Conservation (phyloP, 805 yeast species). For the Ogataea nonfermentans region DNA sequence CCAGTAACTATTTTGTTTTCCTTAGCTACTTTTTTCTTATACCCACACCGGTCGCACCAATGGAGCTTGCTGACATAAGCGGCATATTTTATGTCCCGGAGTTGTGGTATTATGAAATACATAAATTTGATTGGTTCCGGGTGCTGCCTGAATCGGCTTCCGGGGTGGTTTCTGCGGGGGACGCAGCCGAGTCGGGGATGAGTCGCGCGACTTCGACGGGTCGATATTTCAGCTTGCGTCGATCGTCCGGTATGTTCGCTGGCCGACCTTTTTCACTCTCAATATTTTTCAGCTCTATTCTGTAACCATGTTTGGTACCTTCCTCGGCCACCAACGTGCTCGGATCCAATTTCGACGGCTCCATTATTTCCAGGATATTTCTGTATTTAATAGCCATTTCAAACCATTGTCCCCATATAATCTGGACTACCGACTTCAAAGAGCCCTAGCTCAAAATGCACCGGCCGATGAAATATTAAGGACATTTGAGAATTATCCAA, state of each 20-base stretch:
- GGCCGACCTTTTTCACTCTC: conserved; percentile 1
- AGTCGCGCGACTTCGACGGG: conserved; percentile 1
- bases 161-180: conserved; percentile 10
- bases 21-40: conserved; percentile 4
- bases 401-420: no score
- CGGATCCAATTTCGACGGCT: conserved; percentile 4
- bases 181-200: conserved; percentile 11
- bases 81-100: neutral
- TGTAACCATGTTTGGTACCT: conserved; percentile 1
- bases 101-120: conserved; percentile 9
- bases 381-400: neutral
- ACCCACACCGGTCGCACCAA: conserved; percentile 2
- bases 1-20: neutral
- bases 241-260: neutral
- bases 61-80: conserved; percentile 14
- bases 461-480: neutral
- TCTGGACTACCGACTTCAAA: conserved; percentile 2
- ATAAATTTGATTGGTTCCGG: conserved; percentile 10
- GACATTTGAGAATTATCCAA: conserved; percentile 1
- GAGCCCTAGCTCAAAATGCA: conserved; percentile 1
- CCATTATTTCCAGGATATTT: conserved; percentile 4
- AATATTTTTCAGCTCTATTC: conserved; percentile 1
- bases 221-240: neutral
- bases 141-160: conserved; percentile 10
- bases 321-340: conserved; percentile 3